Percentiles rank a stretch among this genome's conserved stretches.
Conservation (phyloP, 2,329 filamentous ascomycete genomes). For the Alternaria dauci region DNA sequence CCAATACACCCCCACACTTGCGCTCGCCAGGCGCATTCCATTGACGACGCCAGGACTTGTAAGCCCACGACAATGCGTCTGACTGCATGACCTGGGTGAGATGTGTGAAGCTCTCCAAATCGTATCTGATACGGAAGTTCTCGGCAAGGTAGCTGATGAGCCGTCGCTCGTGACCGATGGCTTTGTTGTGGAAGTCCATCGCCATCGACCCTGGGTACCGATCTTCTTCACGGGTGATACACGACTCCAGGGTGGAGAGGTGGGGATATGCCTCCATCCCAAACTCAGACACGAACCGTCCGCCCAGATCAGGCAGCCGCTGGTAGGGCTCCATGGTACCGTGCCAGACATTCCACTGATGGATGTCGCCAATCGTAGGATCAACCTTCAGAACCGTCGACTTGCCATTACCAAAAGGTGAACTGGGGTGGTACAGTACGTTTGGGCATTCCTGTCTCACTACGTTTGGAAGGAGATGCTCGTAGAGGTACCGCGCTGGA, state of each 20-base stretch:
- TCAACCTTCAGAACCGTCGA: constrained; percentile 59
- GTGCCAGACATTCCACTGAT: constrained; percentile 98
- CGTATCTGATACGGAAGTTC: constrained; percentile 72
- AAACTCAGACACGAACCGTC: constrained; percentile 92
- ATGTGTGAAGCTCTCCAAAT: constrained; percentile 62
- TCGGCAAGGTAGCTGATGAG: constrained; percentile 89
- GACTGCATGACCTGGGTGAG: constrained; percentile 68
- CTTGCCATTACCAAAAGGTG: constrained; percentile 82
- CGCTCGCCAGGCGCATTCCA: constrained; percentile 70
- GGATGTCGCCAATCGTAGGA: constrained; percentile 84
- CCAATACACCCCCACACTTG: constrained; percentile 77
- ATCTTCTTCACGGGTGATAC: constrained; percentile 64
- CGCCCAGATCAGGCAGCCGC: constrained; percentile 78
- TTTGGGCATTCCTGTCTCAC: constrained; percentile 72
- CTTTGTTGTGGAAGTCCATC: constrained; percentile 98
- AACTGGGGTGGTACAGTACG: constrained; percentile 78
- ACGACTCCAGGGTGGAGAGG: constrained; percentile 82
- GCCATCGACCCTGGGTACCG: constrained; percentile 81
- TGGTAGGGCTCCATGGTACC: constrained; percentile 93
- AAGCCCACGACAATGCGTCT: constrained; percentile 67
- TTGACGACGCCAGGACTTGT: constrained; percentile 73
- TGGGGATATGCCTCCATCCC: constrained; percentile 93
- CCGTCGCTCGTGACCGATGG: constrained; percentile 83
- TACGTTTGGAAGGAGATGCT: constrained; percentile 75
- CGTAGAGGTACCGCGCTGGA: constrained; percentile 91